Percentiles rank a stretch among this genome's conserved stretches.
Evolutionary conservation across 2,329 filamentous ascomycete genomes (phyloP).

Genomic region (Penicillium sp.): DNA sequence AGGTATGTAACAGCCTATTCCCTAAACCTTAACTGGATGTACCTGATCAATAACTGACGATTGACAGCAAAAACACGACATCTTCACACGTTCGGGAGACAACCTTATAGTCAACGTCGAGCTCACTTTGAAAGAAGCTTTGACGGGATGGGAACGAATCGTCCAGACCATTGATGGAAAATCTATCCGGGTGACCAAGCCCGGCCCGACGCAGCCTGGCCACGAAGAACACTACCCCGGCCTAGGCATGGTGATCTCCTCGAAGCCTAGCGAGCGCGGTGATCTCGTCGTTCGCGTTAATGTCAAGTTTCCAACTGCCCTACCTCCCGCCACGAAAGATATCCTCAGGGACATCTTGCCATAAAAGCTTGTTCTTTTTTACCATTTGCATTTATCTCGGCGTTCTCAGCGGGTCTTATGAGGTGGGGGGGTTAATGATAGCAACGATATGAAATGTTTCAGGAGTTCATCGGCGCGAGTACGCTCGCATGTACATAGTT

Average conservation of each 20-base stretch:
- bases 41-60: slow-evolving; percentile 43
- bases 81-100: slow-evolving; percentile 86
- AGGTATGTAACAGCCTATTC: slow-evolving; percentile 63
- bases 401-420: slow-evolving; percentile 28
- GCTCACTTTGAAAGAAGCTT: slow-evolving; percentile 85
- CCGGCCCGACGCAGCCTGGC: slow-evolving; percentile 83
- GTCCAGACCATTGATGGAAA: slow-evolving; percentile 92
- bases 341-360: slow-evolving; percentile 77
- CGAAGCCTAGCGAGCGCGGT: slow-evolving; percentile 81
- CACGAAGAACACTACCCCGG: slow-evolving; percentile 80
- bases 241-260: slow-evolving; percentile 92
- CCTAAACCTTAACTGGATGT: slow-evolving; percentile 20
- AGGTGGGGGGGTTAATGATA: slow-evolving; percentile 22
- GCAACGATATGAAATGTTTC: slow-evolving; percentile 10
- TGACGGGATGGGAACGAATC: slow-evolving; percentile 93
- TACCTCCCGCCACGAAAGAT: slow-evolving; percentile 79
- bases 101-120: slow-evolving; percentile 80
- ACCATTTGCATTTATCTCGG: slow-evolving; percentile 25
- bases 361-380: slow-evolving; percentile 21
- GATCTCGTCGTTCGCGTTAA: slow-evolving; percentile 90
- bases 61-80: slow-evolving; percentile 77
- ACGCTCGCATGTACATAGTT: neutral
- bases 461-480: neutral
- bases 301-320: slow-evolving; percentile 82
- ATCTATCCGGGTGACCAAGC: slow-evolving; percentile 76